Conservation (phyloP, 495 filamentous ascomycete genomes). For the Penicillium odoratum region DNA sequence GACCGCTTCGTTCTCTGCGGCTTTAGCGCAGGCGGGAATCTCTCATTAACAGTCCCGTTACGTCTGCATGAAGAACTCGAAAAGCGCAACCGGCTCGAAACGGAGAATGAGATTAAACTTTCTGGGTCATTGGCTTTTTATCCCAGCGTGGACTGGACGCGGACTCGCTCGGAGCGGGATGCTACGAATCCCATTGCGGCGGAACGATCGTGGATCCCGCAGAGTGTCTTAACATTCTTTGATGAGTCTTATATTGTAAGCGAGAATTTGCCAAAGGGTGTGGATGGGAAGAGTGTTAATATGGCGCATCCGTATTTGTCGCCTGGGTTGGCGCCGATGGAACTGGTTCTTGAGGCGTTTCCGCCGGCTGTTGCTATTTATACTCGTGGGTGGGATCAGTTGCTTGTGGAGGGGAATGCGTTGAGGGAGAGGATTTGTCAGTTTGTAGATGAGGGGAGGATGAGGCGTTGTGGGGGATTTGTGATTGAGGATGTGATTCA, state of each 20-base stretch:
- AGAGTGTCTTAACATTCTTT: constrained; percentile 16
- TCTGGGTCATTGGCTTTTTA: constrained; percentile 64
- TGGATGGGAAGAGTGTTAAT: constrained; percentile 14
- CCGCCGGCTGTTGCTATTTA: constrained; percentile 22
- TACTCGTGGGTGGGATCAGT: constrained; percentile 30
- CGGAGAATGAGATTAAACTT: constrained; percentile 28
- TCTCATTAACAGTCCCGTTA: constrained; percentile 68
- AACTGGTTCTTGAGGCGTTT: constrained; percentile 15
- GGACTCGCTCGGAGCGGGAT: constrained; percentile 51
- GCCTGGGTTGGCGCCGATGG: constrained; percentile 16
- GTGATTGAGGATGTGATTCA: constrained; percentile 24
- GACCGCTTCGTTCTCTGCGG: constrained; percentile 63
- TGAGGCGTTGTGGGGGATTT: constrained; percentile 18
- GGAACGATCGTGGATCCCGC: constrained; percentile 18
- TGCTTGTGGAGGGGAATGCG: constrained; percentile 25
- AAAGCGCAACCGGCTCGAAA: constrained; percentile 17
- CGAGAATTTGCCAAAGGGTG: constrained; percentile 13
- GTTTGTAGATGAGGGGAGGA: constrained; percentile 13
- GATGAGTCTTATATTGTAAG: constrained; percentile 20
- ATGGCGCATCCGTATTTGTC: constrained; percentile 26
- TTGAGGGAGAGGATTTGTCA: constrained; percentile 22
- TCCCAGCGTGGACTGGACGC: constrained; percentile 71
- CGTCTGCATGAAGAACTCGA: constrained; percentile 43
- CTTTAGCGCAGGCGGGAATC: constrained; percentile 75
- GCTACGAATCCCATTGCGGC: constrained; percentile 20